phyloP scores from a whole-genome alignment of 2,329 filamentous ascomycete genomes.

The Colletotrichum magnum region DNA sequence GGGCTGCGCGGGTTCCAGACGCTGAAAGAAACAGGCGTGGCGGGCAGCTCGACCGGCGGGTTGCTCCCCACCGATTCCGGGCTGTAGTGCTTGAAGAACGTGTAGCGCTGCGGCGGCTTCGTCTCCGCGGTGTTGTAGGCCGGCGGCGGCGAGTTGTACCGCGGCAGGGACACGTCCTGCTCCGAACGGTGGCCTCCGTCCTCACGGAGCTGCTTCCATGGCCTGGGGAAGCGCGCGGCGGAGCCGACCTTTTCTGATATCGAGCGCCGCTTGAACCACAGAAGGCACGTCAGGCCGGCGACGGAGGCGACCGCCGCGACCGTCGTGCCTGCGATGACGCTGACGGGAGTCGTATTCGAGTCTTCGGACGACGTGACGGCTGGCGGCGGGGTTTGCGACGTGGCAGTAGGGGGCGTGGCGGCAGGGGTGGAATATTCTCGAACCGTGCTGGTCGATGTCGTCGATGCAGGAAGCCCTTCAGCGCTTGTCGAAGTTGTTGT shows the following conservation, averaged over 20 bases:
- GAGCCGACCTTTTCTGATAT: slow-evolving; percentile 33
- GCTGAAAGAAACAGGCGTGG: slow-evolving; percentile 38
- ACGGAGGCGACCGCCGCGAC: slow-evolving; percentile 36
- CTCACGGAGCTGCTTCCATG: slow-evolving; percentile 30
- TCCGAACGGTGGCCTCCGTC: background rate
- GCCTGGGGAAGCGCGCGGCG: slow-evolving; percentile 1
- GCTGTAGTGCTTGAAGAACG: slow-evolving; percentile 33
- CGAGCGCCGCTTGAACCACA: slow-evolving; percentile 34
- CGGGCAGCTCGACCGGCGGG: slow-evolving; percentile 32
- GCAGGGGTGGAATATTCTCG: slow-evolving; percentile 10
- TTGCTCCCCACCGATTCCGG: slow-evolving; percentile 29
- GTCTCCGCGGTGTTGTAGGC: slow-evolving; percentile 17
- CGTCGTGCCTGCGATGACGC: slow-evolving; percentile 32
- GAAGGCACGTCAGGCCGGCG: slow-evolving; percentile 19
- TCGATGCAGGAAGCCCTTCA: slow-evolving; percentile 8
- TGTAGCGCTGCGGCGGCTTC: slow-evolving; percentile 13
- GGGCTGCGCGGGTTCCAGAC: slow-evolving; percentile 28
- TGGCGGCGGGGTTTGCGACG: slow-evolving; percentile 1
- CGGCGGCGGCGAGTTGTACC: slow-evolving; percentile 32
- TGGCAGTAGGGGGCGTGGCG: background rate
- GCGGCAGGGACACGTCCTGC: slow-evolving; percentile 27
- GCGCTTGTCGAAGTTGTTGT: background rate
- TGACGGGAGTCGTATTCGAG: background rate
- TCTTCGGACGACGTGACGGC: slow-evolving; percentile 2
- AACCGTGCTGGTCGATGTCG: background rate